Base-by-base conservation (phyloP, 2,329 filamentous ascomycete species). In the Aspergillus sergii region DNA sequence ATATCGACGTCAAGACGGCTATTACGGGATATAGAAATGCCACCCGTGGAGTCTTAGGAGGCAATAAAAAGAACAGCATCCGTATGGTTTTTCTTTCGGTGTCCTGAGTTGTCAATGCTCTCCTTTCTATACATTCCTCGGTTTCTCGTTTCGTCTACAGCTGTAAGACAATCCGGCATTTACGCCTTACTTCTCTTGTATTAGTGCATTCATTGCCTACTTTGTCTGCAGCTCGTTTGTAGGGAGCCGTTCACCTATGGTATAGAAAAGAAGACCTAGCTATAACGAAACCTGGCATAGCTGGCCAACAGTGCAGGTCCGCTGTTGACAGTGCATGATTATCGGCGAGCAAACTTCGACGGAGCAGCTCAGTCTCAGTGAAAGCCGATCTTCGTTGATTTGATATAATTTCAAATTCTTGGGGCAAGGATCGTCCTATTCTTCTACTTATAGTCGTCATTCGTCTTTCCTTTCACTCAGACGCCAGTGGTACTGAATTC, bases 1-100 rank as follows among this genome's bases (percentile, higher is more conserved):
- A n/a, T 53, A 36, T 43, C 62, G 58, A 64, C 62, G 62, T 64
- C 62, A 59, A 59, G 58, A 59, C 50, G 59, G 54, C 48, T 58
- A 50, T 30, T 26, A 56, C 30, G 43, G 39, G 26, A 30, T 11
- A 57, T 51, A 57, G 5, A 26, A 43, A 57, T 60, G 34, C 23
- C 57, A 46, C 32, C 28, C 62, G 26, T 56, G 55, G 23, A n/a
- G 39, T n/a, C 19, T 46, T 41, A 45, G 23, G 41, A 50, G 58
- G 50, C 12, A 19, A 30, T 39, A 26, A 39, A 36, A 21, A 19
- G 32, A 36, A 56, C 12, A 16, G 19, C 8, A n/a, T 23, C 12
- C 14, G 14, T 23, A 26, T 23, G 43, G 19, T 10, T 32, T 51
- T 21, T 11, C 19, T 34, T 39, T 34, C 23, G 11, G 23, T 26